Percentiles rank a stretch among this genome's conserved stretches.
Evolutionary conservation across 345 rosid species (phyloP).

Genomic region (Syzygium grande): DNA sequence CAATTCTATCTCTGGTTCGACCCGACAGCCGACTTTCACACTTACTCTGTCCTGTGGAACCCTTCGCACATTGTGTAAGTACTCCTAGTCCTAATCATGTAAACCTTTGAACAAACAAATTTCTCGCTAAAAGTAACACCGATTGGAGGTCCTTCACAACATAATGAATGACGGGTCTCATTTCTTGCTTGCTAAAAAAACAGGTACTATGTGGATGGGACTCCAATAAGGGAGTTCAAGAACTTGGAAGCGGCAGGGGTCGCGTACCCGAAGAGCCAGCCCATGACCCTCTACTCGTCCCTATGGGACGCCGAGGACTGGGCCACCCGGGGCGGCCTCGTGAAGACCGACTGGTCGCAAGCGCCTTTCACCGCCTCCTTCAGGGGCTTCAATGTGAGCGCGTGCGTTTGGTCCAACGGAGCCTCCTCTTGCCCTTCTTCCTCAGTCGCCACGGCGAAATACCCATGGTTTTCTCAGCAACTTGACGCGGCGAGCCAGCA

Average conservation of each 20-base stretch:
- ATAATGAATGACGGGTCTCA: background rate
- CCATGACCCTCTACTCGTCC: conserved; percentile 32
- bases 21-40: conserved; percentile 61
- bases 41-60: conserved; percentile 66
- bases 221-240: conserved; percentile 68
- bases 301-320: conserved; percentile 73
- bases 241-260: conserved; percentile 57
- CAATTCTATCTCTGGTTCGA: conserved; percentile 73
- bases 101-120: background rate
- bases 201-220: conserved; percentile 55
- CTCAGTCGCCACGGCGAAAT: background rate
- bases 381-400: conserved; percentile 36
- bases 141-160: background rate
- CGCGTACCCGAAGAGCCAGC: conserved; percentile 48
- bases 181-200: background rate
- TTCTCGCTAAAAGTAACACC: background rate
- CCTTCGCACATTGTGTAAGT: conserved; percentile 45
- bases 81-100: background rate
- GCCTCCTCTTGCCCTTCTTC: conserved; percentile 23
- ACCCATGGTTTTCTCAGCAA: conserved; percentile 14
- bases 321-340: conserved; percentile 62
- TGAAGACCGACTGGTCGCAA: conserved; percentile 49
- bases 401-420: conserved; percentile 36
- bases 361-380: conserved; percentile 65
- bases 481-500: conserved; percentile 28